Percentiles rank a stretch among this genome's conserved stretches.
These are phyloP conservation scores for Calonectria honghensis DNA, from an alignment of 2,329 filamentous ascomycete species.

Conservation along the genomic window DNA sequence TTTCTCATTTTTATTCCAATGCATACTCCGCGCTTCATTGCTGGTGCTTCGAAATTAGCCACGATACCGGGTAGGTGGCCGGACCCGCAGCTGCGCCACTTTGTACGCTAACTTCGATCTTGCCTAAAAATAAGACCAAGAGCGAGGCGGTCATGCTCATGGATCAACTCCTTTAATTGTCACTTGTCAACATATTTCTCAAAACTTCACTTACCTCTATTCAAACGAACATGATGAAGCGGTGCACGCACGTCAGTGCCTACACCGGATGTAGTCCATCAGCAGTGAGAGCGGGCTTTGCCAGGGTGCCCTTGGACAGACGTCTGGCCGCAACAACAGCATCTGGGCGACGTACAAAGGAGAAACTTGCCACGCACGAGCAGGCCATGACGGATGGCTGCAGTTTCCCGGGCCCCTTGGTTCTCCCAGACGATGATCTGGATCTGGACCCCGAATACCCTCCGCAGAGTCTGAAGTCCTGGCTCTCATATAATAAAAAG, in stretches of 20 bases:
- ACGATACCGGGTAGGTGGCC: conserved; percentile 5
- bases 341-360: conserved; percentile 51
- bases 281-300: conserved; percentile 43
- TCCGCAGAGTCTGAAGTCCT: conserved; percentile 72
- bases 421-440: conserved; percentile 77
- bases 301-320: conserved; percentile 33
- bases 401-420: conserved; percentile 74
- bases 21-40: not conserved
- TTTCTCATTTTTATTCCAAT: not conserved
- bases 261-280: conserved; percentile 41
- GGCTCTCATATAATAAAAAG: conserved; percentile 65
- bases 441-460: conserved; percentile 70
- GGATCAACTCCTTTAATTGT: conserved; percentile 10
- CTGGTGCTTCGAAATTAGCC: not conserved
- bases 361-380: conserved; percentile 32
- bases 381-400: conserved; percentile 46
- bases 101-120: not conserved
- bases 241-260: conserved; percentile 25
- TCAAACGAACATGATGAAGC: conserved; percentile 3
- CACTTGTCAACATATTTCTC: not conserved
- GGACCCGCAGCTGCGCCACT: conserved; percentile 22
- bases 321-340: conserved; percentile 40
- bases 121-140: not conserved
- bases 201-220: not conserved
- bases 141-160: conserved; percentile 4